Percentiles rank a stretch among this genome's conserved stretches.
Evolutionary conservation across 2,329 filamentous ascomycete genomes (phyloP).

Genomic region (Escovopsis sp.): DNA sequence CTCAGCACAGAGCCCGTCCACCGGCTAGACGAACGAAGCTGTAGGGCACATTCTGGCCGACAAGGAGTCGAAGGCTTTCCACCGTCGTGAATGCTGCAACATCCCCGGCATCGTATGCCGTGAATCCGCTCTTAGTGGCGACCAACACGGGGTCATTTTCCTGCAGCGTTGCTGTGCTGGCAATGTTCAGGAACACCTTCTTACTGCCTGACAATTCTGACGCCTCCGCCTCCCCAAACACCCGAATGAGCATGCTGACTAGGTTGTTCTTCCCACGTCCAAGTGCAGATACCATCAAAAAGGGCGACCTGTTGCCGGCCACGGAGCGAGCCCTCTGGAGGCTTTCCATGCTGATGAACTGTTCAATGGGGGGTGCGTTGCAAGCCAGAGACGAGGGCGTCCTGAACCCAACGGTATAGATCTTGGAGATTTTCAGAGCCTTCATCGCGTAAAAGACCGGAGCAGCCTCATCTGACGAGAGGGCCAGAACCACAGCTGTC

Average conservation of each 20-base stretch:
- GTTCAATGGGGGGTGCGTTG: slow-evolving; percentile 55
- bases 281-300: slow-evolving; percentile 68
- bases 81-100: slow-evolving; percentile 75
- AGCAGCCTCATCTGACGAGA: slow-evolving; percentile 59
- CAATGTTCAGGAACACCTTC: slow-evolving; percentile 71
- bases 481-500: slow-evolving; percentile 61
- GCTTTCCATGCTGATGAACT: slow-evolving; percentile 61
- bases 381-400: slow-evolving; percentile 45
- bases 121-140: slow-evolving; percentile 63
- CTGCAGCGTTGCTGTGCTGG: slow-evolving; percentile 39
- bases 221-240: slow-evolving; percentile 39
- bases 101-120: slow-evolving; percentile 64
- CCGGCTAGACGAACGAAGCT: slow-evolving; percentile 69
- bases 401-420: slow-evolving; percentile 75
- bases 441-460: slow-evolving; percentile 66
- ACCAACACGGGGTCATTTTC: slow-evolving; percentile 52
- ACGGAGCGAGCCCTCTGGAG: slow-evolving; percentile 37
- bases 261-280: slow-evolving; percentile 65
- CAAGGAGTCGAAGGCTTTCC: slow-evolving; percentile 61
- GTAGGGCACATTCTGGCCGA: slow-evolving; percentile 77
- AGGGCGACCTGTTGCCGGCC: slow-evolving; percentile 45
- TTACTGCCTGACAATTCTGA: slow-evolving; percentile 24
- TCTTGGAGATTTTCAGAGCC: slow-evolving; percentile 59
- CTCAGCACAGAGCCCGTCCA: slow-evolving; percentile 33
- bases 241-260: slow-evolving; percentile 62